Conservation (phyloP, 805 yeast species). For the Peterozyma toletana region DNA sequence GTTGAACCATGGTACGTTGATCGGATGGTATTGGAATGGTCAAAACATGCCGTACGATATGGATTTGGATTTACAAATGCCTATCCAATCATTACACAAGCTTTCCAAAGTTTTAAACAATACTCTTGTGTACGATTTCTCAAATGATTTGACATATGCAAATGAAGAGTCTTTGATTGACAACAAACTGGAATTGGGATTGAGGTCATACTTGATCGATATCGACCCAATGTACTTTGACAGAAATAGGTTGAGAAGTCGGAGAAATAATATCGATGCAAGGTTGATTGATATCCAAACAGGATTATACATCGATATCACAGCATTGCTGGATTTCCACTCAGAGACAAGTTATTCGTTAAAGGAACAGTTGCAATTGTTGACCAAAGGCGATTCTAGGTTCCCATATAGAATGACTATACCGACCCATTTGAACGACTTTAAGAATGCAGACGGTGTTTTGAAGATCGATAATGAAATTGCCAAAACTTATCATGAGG, state of each 20-base stretch:
- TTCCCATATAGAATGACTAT: conserved; percentile 2
- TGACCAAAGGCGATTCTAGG: conserved; percentile 5
- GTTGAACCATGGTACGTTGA: conserved; percentile 55
- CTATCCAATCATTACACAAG: conserved; percentile 22
- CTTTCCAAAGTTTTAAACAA: conserved; percentile 36
- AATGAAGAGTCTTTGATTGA: conserved; percentile 42
- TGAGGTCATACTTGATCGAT: conserved; percentile 3
- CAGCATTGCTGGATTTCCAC: conserved; percentile 37
- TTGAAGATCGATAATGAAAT: not conserved
- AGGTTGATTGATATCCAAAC: conserved; percentile 53
- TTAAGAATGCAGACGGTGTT: not conserved
- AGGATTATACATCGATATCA: conserved; percentile 55
- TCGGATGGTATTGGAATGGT: conserved; percentile 58
- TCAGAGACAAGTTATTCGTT: conserved; percentile 2
- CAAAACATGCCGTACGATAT: conserved; percentile 51
- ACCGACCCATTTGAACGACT: conserved; percentile 3
- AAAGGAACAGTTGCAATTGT: not conserved
- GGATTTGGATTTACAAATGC: conserved; percentile 55
- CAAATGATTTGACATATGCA: conserved; percentile 30
- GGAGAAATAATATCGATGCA: conserved; percentile 49
- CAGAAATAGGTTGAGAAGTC: conserved; percentile 38
- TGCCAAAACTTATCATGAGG: not conserved
- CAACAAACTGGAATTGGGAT: conserved; percentile 18
- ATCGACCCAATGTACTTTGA: conserved; percentile 20
- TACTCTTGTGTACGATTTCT: conserved; percentile 31